These are phyloP conservation scores for Ceratobasidium sp. DNA, from an alignment of 1,284 basidiomycete genomes.

Conservation along the genomic window DNA sequence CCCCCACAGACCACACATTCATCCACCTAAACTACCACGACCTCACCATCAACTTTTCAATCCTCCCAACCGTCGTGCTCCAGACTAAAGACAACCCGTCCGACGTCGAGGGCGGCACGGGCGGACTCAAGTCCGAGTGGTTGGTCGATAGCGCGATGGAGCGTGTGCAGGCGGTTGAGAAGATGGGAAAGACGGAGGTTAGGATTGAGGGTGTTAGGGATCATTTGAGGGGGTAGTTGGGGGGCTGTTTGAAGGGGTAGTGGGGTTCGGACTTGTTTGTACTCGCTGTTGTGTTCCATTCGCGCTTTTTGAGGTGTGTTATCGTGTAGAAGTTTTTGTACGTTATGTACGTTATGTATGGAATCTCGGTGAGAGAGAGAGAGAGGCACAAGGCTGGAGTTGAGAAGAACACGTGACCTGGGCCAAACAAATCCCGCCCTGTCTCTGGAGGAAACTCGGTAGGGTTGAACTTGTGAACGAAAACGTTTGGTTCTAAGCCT, in stretches of 20 bases:
- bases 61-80: conserved; percentile 57
- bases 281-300: no score
- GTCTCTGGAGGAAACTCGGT: no score
- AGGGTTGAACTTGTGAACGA: no score
- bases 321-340: no score
- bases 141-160: conserved; percentile 57
- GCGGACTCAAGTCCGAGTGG: conserved; percentile 54
- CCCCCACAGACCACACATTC: conserved; percentile 56
- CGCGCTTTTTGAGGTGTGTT: no score
- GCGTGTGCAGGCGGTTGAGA: conserved; percentile 49
- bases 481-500: no score
- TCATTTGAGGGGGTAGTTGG: conserved; percentile 14
- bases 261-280: neutral
- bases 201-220: conserved; percentile 13
- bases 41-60: conserved; percentile 55
- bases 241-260: no score
- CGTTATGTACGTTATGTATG: no score
- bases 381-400: no score
- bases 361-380: no score
- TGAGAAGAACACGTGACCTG: no score
- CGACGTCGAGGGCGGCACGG: conserved; percentile 56
- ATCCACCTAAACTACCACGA: conserved; percentile 54
- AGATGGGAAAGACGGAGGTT: neutral
- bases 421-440: no score
- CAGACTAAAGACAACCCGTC: conserved; percentile 56